Conservation (phyloP, 306 rosid species). For the Senna tora region DNA sequence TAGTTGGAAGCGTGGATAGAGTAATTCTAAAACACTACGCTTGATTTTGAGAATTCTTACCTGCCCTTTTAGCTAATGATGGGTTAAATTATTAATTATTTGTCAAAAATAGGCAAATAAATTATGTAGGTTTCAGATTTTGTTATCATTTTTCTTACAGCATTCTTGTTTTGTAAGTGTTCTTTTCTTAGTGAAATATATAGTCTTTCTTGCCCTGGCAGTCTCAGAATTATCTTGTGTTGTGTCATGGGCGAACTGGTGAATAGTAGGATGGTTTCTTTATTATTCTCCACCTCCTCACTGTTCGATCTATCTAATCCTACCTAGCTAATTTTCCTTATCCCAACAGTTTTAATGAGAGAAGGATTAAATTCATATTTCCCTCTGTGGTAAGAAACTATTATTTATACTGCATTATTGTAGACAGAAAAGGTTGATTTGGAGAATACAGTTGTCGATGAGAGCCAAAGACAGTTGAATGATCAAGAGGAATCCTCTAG, state of each 20-base stretch:
- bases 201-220: conserved; percentile 10
- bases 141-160: conserved; percentile 1
- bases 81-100: neutral
- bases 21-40: neutral
- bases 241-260: conserved; percentile 27
- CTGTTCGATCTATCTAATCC: conserved; percentile 20
- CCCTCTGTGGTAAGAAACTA: conserved; percentile 43
- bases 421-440: conserved; percentile 99
- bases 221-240: conserved; percentile 30
- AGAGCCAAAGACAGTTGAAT: conserved; percentile 89
- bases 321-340: neutral
- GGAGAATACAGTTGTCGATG: conserved; percentile 98
- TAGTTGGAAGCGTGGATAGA: conserved; percentile 3
- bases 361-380: conserved; percentile 2
- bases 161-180: conserved; percentile 22
- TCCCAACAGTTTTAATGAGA: neutral
- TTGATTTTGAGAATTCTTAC: conserved; percentile 14
- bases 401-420: conserved; percentile 47
- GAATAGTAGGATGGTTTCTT: conserved; percentile 24
- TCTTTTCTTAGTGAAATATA: conserved; percentile 24
- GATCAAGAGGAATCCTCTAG: conserved; percentile 67
- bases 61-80: neutral
- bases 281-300: conserved; percentile 9
- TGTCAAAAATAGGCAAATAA: neutral
- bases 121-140: neutral